Evolutionary conservation across 2,329 filamentous ascomycete genomes (phyloP), one percentile per base, ranked within the genome.

Genomic region (Cladorrhinum sp.): DNA sequence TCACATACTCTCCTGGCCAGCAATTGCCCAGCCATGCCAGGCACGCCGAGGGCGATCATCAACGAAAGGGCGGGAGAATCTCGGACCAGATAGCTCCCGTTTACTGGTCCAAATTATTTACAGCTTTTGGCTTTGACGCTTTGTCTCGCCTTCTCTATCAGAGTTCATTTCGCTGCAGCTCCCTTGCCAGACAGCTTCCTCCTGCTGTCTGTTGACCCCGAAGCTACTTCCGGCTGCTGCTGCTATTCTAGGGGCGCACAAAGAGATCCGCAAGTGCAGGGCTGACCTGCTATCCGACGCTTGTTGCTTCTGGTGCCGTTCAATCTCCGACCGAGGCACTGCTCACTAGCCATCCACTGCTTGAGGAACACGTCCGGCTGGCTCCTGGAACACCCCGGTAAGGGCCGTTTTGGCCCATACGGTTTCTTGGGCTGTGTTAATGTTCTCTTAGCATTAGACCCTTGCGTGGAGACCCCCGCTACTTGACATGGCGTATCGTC

Each of bases 391-490:
- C 46, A 30, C 28, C 49, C 49, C 58, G 50, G 49, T 42, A 54
- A 42, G 42, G 52, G 55, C 59, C 57, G 62, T 64, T 62, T 64
- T 53, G 54, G 55, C 46, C 28, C 20, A 52, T 59, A 59, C 21
- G 30, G 28, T 48, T 49, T 36, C 33, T 28, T 58, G 51, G 49
- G 55, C 59, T 23, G 24, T 53, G 54, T 46, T 59, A 53, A 39
- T 52, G 53, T 39, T 51, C 42, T 58, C 54, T 60, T 53, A 62
- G 52, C 55, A 57, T 56, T 46, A 59, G 59, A 57, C 59, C 62
- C 62, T 58, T 66, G 62, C 61, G 60, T 63, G 60, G 60, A 63
- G 39, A 46, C 55, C 60, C 48, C 58, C 59, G 64, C 59, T 60
- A 64, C 61, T 59, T 62, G 59, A 54, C 60, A 63, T 59, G 57